Conservation (phyloP, 352 stramenopile species). For the Phytophthora lateralis region DNA sequence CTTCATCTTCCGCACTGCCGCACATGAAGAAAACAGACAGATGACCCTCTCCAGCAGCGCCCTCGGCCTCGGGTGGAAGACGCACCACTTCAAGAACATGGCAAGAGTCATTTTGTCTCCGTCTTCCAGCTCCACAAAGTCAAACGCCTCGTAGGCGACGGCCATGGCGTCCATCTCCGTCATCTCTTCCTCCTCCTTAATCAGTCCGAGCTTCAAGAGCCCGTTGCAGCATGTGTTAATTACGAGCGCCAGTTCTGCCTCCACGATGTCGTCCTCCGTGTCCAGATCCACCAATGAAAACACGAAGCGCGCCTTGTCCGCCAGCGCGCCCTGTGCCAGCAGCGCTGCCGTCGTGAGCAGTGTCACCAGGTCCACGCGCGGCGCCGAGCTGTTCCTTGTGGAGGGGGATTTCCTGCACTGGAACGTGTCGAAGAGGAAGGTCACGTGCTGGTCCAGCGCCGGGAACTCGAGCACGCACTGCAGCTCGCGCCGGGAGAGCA, state of each 20-base stretch:
- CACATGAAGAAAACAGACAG: slow-evolving; percentile 52
- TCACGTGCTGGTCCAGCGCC: slow-evolving; percentile 28
- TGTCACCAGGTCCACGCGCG: slow-evolving; percentile 63
- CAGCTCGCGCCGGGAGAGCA: slow-evolving; percentile 65
- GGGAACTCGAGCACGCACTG: slow-evolving; percentile 67
- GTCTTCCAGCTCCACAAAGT: slow-evolving; percentile 61
- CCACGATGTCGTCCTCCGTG: slow-evolving; percentile 75
- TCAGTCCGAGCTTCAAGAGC: slow-evolving; percentile 43
- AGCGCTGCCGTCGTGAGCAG: slow-evolving; percentile 51
- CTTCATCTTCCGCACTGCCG: slow-evolving; percentile 40
- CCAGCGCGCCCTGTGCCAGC: slow-evolving; percentile 54
- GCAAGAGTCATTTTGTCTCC: slow-evolving; percentile 74
- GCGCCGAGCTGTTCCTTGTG: neutral
- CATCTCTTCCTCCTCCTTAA: slow-evolving; percentile 14
- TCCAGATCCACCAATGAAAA: slow-evolving; percentile 78
- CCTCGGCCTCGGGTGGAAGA: slow-evolving; percentile 65
- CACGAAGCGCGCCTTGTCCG: slow-evolving; percentile 58
- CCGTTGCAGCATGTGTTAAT: slow-evolving; percentile 59
- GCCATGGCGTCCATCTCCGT: slow-evolving; percentile 54
- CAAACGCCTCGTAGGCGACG: slow-evolving; percentile 73
- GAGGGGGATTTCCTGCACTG: neutral
- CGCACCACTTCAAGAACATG: slow-evolving; percentile 67
- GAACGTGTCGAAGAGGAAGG: slow-evolving; percentile 65
- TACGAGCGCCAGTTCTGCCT: slow-evolving; percentile 70
- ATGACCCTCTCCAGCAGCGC: slow-evolving; percentile 63